A percentile compares a stretch with the other conserved stretches of the same genome.
Conservation (phyloP, 2,329 filamentous ascomycete species). For the Aureobasidium sp. region DNA sequence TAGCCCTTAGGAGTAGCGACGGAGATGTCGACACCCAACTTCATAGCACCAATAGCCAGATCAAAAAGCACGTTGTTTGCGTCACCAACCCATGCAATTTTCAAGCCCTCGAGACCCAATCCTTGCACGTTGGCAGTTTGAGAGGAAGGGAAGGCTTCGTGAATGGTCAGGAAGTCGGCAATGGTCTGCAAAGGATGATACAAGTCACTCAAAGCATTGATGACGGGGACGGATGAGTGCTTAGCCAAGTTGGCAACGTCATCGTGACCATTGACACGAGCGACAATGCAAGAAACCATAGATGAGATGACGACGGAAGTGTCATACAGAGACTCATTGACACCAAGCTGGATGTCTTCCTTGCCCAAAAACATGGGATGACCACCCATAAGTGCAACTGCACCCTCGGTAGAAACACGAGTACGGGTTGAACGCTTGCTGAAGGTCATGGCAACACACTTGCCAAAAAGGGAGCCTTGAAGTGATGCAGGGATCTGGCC, state of each 20-base stretch:
- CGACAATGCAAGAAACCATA: constrained; percentile 43
- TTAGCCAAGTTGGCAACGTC: constrained; percentile 44
- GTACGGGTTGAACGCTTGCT: constrained; percentile 93
- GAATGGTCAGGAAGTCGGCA: constrained; percentile 86
- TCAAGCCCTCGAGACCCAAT: constrained; percentile 72
- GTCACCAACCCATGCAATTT: constrained; percentile 93
- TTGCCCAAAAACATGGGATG: constrained; percentile 95
- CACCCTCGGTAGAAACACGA: constrained; percentile 85
- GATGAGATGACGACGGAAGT: constrained; percentile 90
- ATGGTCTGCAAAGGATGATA: constrained; percentile 93
- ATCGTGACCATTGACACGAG: constrained; percentile 46
- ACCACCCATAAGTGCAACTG: constrained; percentile 79
- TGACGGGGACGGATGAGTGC: constrained; percentile 42
- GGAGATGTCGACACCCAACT: constrained; percentile 77
- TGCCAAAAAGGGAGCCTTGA: constrained; percentile 57
- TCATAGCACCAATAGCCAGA: constrained; percentile 77
- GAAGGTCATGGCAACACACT: constrained; percentile 92
- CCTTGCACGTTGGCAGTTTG: constrained; percentile 31
- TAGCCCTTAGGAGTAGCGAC: constrained; percentile 85
- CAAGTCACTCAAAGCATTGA: constrained; percentile 66
- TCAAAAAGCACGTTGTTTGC: constrained; percentile 97
- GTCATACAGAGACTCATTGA: constrained; percentile 93
- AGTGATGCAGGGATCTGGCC: constrained; percentile 52
- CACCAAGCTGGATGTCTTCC: constrained; percentile 92
- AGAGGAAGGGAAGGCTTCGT: constrained; percentile 59